Percentiles rank a stretch among this genome's conserved stretches.
These are phyloP conservation scores for Lentinus tigrinus DNA, from an alignment of 768 basidiomycete genomes.

Conservation along the genomic window DNA sequence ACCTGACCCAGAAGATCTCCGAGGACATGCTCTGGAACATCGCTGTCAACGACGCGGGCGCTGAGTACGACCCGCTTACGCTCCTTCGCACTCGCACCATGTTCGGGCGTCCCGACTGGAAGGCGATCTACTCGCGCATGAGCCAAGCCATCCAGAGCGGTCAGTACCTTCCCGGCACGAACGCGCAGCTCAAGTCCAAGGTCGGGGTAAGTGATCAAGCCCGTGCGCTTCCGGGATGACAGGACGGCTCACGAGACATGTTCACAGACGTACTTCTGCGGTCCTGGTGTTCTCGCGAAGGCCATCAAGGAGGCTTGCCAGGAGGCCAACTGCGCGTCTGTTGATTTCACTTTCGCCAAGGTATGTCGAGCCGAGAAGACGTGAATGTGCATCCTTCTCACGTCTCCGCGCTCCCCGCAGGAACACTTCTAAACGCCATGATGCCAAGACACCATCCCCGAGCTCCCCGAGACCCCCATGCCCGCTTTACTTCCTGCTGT, in stretches of 20 bases:
- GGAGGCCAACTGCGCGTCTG: slow-evolving; percentile 48
- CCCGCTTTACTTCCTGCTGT: slow-evolving; percentile 9
- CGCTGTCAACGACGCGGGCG: slow-evolving; percentile 81
- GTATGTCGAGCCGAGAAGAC: slow-evolving; percentile 30
- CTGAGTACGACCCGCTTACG: slow-evolving; percentile 87
- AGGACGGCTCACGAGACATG: slow-evolving; percentile 5
- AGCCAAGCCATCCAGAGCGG: slow-evolving; percentile 78
- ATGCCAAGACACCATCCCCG: background rate
- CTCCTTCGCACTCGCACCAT: slow-evolving; percentile 85
- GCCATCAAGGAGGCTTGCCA: slow-evolving; percentile 72
- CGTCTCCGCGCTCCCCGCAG: slow-evolving; percentile 32
- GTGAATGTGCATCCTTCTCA: background rate
- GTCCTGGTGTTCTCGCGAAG: slow-evolving; percentile 73
- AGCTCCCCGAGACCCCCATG: background rate
- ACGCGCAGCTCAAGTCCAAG: slow-evolving; percentile 76
- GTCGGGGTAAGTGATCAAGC: slow-evolving; percentile 62
- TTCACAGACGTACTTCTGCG: slow-evolving; percentile 82
- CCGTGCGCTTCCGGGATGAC: slow-evolving; percentile 2
- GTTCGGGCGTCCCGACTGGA: slow-evolving; percentile 93
- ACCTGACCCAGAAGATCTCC: slow-evolving; percentile 81
- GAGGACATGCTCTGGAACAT: slow-evolving; percentile 93
- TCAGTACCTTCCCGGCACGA: slow-evolving; percentile 76
- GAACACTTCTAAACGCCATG: slow-evolving; percentile 53
- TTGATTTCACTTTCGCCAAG: slow-evolving; percentile 84
- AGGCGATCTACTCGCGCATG: slow-evolving; percentile 73